Evolutionary conservation across 2,329 filamentous ascomycete species (phyloP).

Genomic region (Ceratocystis colombiana): DNA sequence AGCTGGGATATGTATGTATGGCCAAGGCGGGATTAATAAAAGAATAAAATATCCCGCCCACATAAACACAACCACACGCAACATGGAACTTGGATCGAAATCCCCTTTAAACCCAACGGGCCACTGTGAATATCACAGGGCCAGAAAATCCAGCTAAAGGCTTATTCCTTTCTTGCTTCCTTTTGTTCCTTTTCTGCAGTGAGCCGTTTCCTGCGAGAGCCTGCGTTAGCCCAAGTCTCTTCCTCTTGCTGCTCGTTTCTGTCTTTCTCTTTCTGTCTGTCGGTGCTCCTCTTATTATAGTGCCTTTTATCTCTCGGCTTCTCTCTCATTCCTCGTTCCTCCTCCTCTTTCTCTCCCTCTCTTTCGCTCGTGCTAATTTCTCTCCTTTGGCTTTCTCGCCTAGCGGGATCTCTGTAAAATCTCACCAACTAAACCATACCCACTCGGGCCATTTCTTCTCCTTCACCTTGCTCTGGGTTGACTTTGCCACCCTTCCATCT

Average conservation of each 20-base stretch:
- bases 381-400: not conserved
- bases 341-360: not conserved
- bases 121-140: not conserved
- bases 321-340: not conserved
- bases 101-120: not conserved
- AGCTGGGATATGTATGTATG: too few species aligned
- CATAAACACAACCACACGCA: not conserved
- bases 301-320: not conserved
- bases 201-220: not conserved
- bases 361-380: not conserved
- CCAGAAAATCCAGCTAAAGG: not conserved
- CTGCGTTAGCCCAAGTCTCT: not conserved
- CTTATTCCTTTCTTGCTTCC: not conserved
- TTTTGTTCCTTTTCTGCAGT: not conserved
- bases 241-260: not conserved
- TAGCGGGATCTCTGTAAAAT: not conserved
- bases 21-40: not conserved
- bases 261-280: not conserved
- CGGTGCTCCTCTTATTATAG: not conserved
- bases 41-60: not conserved
- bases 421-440: not conserved
- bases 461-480: slow-evolving; percentile 9
- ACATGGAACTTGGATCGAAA: not conserved
- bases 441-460: slow-evolving; percentile 22
- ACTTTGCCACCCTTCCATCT: slow-evolving; percentile 10